Base-by-base conservation (phyloP, 495 filamentous ascomycete species). In the Trichoderma asperelloides region DNA sequence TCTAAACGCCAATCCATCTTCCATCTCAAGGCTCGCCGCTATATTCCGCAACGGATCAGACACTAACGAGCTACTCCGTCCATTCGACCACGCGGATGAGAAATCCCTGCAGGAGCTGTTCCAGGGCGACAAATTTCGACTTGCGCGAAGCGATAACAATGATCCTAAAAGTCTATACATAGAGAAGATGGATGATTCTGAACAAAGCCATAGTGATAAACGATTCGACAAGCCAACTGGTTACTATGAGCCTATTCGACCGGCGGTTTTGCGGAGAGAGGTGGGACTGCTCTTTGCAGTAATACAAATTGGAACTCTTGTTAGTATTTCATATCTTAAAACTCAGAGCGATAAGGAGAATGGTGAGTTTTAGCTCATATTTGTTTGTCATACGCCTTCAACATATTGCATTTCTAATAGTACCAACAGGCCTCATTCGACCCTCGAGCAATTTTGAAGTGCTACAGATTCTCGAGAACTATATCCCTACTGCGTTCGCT, bases 401-500 rank as follows among this genome's bases (percentile, higher is more conserved):
- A 37, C 5, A 0, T 7, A 37, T 3, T 37, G 33, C 33, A 8
- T 37, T 37, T 7, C 33, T 37, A 37, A 37, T 37, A 4, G 33
- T 37, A 37, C 5, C 33, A 2, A 23, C 41, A 82, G 80, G 82
- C 2, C 67, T 84, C 1, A 67, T 74, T 4, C 68, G 74, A 0
- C 78, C 81, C 9, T 78, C 78, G 6, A 41, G 66, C 0, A 79
- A 74, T 47, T 62, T 71, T 15, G 57, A 80, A 21, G 67, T 81
- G 1, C 49, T 73, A 5, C 78, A 80, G 25, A 21, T 84, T 7
- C 30, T 81, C 0, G 72, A 78, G n/a, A 80, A 79, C 40, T 82
- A 80, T 62, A 60, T 81, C 0, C 81, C 82, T 2, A 83, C 79
- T 0, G 67, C 70, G 6, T 69, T 82, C 37, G 77, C 78, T 0